phyloP scores from a whole-genome alignment of 2,329 filamentous ascomycete species.

The Harringtonia aguacate region DNA sequence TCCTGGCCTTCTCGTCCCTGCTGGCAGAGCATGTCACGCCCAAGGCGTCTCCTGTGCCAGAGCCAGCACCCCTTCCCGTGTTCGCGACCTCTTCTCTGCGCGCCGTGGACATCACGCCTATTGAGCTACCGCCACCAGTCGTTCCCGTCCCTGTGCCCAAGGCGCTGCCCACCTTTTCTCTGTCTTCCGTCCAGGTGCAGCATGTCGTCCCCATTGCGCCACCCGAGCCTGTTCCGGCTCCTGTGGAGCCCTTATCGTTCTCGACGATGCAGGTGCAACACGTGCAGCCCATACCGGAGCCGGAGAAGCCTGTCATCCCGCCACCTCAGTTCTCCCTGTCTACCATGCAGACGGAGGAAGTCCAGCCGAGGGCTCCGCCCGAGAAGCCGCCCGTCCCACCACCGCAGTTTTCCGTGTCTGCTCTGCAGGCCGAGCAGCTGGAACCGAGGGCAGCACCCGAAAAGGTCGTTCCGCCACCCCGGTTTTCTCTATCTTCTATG shows the following conservation, averaged over 20 bases:
- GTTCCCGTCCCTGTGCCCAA: slow-evolving; percentile 5
- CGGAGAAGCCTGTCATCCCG: slow-evolving; percentile 10
- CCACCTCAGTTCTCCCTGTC: slow-evolving; percentile 22
- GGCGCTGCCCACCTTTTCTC: slow-evolving; percentile 6
- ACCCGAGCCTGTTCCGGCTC: not conserved
- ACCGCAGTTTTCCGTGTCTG: slow-evolving; percentile 19
- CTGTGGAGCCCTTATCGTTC: slow-evolving; percentile 13
- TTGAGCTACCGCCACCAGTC: slow-evolving; percentile 6
- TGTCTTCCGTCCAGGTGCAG: slow-evolving; percentile 34
- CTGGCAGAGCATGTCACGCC: slow-evolving; percentile 5
- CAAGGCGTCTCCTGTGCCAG: not conserved
- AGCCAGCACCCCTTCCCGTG: slow-evolving; percentile 2
- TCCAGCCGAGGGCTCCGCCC: too few species aligned
- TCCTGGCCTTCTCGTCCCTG: slow-evolving; percentile 1
- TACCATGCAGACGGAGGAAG: slow-evolving; percentile 21
- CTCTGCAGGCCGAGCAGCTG: slow-evolving; percentile 19
- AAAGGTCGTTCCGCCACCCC: too few species aligned
- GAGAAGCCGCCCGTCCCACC: slow-evolving; percentile 10
- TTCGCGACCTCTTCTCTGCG: slow-evolving; percentile 8
- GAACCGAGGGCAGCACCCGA: too few species aligned
- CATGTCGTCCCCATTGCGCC: slow-evolving; percentile 9
- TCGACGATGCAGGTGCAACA: slow-evolving; percentile 32
- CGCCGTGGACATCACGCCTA: slow-evolving; percentile 6
- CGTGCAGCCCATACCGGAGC: slow-evolving; percentile 31
- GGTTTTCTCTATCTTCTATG: too few species aligned